Evolutionary conservation across 208 protist genomes (phyloP), one percentile per base, ranked within the genome.

Genomic region (Leishmania mexicana): DNA sequence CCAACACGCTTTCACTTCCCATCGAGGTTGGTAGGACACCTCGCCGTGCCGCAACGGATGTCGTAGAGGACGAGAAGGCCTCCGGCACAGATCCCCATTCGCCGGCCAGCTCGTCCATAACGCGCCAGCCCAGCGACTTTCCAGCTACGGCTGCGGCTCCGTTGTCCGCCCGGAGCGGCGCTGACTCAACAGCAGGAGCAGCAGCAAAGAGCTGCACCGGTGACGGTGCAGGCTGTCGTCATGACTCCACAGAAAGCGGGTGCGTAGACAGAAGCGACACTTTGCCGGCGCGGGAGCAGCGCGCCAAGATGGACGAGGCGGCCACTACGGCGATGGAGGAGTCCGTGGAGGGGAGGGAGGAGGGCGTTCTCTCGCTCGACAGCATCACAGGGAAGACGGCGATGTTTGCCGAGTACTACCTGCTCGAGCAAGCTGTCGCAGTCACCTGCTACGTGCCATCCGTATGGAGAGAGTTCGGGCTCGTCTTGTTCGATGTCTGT

Each of bases 401-500:
- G 40, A 83, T 97, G 54, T 81, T 97, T 53, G 70, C 80, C 42
- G 94, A 97, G 87, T 97, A 97, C 81, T 93, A 90, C 87, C 82
- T 94, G 54, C 83, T 96, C 31, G 94, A 97, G 84, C 90, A 95
- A 80, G 87, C 89, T 80, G 90, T 97, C 65, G 81, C 83, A 8
- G 81, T 89, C 45, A 89, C 90, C 38, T 74, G 78, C 54, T 80
- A 85, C 58, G 76, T 93, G 24, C 88, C 94, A 4, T 89, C 94
- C 21, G 87, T 94, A 45, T 97, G 94, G 94, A 87, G 92, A 38
- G 94, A 97, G 87, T 96, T 97, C 79, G 92, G 93, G 28, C 86
- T 96, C 28, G 78, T 96, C 28, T 85, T 97, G 17, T 97, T 97
- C 75, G 94, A 97, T 72, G 82, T 97, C 1, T 96, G 94, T 76